Evolutionary conservation across 2,329 filamentous ascomycete genomes (phyloP), one percentile per base, ranked within the genome.

Genomic region (Colletotrichum sp.): DNA sequence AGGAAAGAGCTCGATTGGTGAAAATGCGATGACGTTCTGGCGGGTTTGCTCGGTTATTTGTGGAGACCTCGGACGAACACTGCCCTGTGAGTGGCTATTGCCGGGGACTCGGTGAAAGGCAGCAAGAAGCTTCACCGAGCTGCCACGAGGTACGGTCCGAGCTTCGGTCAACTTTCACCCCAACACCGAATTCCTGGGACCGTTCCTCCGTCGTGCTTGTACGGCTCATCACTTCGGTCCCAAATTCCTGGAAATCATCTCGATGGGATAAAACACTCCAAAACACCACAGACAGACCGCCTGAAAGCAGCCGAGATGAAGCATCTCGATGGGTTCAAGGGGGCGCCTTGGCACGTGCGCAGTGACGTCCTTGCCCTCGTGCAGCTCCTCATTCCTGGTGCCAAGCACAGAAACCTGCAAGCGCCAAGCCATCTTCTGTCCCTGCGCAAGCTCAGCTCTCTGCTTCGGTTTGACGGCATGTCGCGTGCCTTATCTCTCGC

Each of bases 351-450:
- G 74, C 48, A 65, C 64, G 74, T 76, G 74, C 74, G 65, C 48
- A 74, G 71, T 76, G 74, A 76, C 74, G 74, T 52, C 69, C 32
- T n/a, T n/a, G n/a, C n/a, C n/a, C n/a, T n/a, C n/a, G n/a, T n/a
- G n/a, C n/a, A n/a, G n/a, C n/a, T n/a, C n/a, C 39, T 43, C 39
- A 21, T 48, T 76, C 73, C 70, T 24, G 72, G 4, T 34, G 68
- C 72, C 72, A 75, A 75, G 72, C 60, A 3, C 60, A 55, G n/a
- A 5, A 48, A 52, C 43, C n/a, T 39, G 34, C 59, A 30, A 63
- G 30, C 32, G 71, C 71, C 74, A 69, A 73, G 70, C 63, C 34
- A 30, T 48, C 48, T 48, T 21, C 57, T 24, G 65, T 68, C 70
- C 70, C 64, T 73, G 48, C 57, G 34, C 48, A 73, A 57, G 36